A percentile compares a stretch with the other conserved stretches of the same genome.
phyloP scores from a whole-genome alignment of 2,329 filamentous ascomycete species.

The Aureobasidium lini region DNA sequence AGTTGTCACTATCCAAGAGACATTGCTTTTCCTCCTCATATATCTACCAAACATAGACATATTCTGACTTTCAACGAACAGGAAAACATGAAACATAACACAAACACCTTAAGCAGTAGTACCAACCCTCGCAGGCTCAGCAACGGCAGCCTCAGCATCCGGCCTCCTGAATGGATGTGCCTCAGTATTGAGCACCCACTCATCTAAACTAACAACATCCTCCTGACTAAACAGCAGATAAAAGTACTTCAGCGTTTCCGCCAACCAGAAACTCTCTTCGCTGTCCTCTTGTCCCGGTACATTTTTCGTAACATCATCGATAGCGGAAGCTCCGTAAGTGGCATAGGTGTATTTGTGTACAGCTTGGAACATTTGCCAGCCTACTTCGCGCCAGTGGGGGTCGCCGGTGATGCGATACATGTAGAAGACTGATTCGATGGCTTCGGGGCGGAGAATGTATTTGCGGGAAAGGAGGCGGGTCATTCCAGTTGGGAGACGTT shows the following conservation, averaged over 20 bases:
- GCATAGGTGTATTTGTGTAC: conserved; percentile 61
- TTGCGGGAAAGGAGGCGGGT: conserved; percentile 29
- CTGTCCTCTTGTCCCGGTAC: conserved; percentile 44
- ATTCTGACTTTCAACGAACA: too few relatives aligned
- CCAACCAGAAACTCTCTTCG: conserved; percentile 85
- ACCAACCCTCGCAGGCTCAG: neutral
- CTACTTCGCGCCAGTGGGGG: conserved; percentile 64
- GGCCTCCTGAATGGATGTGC: conserved; percentile 45
- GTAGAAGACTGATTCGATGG: conserved; percentile 82
- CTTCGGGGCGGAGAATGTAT: conserved; percentile 56
- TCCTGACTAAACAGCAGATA: conserved; percentile 72
- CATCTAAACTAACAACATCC: conserved; percentile 57
- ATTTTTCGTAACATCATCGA: conserved; percentile 53
- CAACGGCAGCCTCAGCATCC: neutral
- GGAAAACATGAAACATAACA: too few relatives aligned
- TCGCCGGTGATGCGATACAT: conserved; percentile 87
- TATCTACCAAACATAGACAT: too few relatives aligned
- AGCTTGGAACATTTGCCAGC: conserved; percentile 77
- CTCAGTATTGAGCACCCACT: conserved; percentile 57
- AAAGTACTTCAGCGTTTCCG: conserved; percentile 89
- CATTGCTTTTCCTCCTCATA: too few relatives aligned
- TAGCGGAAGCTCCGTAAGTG: conserved; percentile 60
- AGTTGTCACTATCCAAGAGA: too few relatives aligned
- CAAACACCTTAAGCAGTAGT: neutral
- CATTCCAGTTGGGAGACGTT: conserved; percentile 35